Base-by-base conservation (phyloP, 2,329 filamentous ascomycete species). In the Sarocladium strictum region DNA sequence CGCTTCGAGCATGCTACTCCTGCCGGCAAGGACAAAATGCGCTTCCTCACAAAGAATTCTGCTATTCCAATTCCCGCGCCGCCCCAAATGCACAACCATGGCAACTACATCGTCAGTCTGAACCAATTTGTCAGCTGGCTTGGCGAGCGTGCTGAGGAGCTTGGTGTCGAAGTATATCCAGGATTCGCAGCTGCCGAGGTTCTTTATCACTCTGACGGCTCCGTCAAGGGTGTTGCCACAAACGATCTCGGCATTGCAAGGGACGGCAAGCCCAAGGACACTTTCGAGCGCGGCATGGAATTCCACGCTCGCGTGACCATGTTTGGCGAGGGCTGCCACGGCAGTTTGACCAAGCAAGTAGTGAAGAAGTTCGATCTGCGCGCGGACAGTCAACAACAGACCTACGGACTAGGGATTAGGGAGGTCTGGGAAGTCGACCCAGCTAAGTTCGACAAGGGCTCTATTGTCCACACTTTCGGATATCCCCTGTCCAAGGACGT, bases 401-500 rank as follows among this genome's bases (percentile, higher is more conserved):
- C 94, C 2, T 99, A 99, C 67, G 94, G 88, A 17, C 77, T 99
- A 7, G 94, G 94, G 26, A 74, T 97, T 62, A 99, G 99, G 72
- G 94, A 99, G 70, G 89, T 99, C 0, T 99, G 94, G 94, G 94
- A 99, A 71, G 81, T 99, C 29, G 83, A 91, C 63, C 91, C 94
- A 0, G 90, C 89, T 63, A 97, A 96, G 72, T 97, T 97, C 72
- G 79, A 87, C 58, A 88, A 88, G 65, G 94, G 94, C 53, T 77
- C 93, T 61, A 83, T 97, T 45, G 83, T 86, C 3, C 94, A 99
- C 74, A 89, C 90, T 3, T 84, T 99, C 85, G 94, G 94, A 19
- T 97, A 96, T 65, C 94, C 94, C 19, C 74, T 99, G 43, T 83
- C 90, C 15, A 83, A 79, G 62, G 87, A 97, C 67, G 94, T 92